These are phyloP conservation scores for Epichloe festucae DNA, from an alignment of 2,329 filamentous ascomycete genomes.

Conservation along the genomic window DNA sequence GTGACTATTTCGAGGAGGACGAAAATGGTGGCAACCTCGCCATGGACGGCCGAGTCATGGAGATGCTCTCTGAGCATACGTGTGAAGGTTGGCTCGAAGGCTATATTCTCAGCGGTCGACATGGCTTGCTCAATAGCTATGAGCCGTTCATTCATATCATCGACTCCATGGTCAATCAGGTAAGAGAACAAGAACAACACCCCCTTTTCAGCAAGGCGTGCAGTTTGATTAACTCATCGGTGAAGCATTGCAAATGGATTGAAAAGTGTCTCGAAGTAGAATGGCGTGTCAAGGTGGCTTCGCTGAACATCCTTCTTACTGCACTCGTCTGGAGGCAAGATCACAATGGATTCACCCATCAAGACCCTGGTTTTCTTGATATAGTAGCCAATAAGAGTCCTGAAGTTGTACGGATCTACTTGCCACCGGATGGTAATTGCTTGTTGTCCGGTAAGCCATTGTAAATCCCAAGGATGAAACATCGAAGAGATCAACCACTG, in stretches of 20 bases:
- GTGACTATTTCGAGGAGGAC: conserved; percentile 66
- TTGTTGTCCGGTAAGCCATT: conserved; percentile 41
- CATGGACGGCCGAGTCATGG: conserved; percentile 60
- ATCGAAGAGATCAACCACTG: not conserved
- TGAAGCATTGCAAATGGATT: conserved; percentile 68
- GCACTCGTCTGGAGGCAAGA: conserved; percentile 73
- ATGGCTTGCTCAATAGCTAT: conserved; percentile 68
- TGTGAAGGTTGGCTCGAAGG: conserved; percentile 72
- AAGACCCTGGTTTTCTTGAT: conserved; percentile 69
- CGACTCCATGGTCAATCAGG: conserved; percentile 73
- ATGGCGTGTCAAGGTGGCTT: conserved; percentile 61
- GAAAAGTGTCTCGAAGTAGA: conserved; percentile 71
- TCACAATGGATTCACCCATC: conserved; percentile 74
- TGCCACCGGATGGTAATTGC: conserved; percentile 69
- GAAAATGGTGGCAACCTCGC: conserved; percentile 60
- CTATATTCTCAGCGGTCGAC: conserved; percentile 61
- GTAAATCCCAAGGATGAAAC: not conserved
- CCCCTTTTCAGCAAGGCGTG: not conserved
- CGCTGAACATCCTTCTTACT: conserved; percentile 68
- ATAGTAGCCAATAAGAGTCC: conserved; percentile 70
- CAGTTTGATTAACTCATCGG: conserved; percentile 6
- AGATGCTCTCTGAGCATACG: conserved; percentile 73
- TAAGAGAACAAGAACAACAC: conserved; percentile 12
- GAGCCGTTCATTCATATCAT: conserved; percentile 76
- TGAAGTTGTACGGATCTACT: conserved; percentile 68